These are phyloP conservation scores for Haematococcus lacustris DNA, from an alignment of 139 green algal species.

Conservation along the genomic window DNA sequence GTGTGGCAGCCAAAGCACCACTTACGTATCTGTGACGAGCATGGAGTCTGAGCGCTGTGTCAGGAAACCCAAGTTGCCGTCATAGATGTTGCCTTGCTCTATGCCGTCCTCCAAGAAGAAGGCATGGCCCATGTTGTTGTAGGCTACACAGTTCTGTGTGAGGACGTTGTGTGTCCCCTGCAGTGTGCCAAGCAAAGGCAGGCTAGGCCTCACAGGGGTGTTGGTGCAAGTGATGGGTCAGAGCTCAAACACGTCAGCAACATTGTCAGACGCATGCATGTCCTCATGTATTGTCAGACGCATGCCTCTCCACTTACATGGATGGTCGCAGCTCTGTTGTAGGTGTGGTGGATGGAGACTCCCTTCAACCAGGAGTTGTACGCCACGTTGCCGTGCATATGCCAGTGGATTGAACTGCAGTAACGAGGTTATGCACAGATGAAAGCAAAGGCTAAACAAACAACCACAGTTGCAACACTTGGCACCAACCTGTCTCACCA, in stretches of 20 bases:
- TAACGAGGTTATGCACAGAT: too few relatives aligned
- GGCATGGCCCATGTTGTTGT: slow-evolving; percentile 40
- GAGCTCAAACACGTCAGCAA: too few relatives aligned
- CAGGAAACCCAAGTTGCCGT: slow-evolving; percentile 54
- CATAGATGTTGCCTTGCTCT: slow-evolving; percentile 41
- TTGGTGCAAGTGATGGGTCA: too few relatives aligned
- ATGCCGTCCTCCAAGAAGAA: slow-evolving; percentile 59
- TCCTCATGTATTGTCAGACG: too few relatives aligned
- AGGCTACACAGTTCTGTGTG: slow-evolving; percentile 49
- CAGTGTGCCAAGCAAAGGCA: too few relatives aligned
- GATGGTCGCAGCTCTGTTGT: slow-evolving; percentile 58
- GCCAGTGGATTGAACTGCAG: slow-evolving; percentile 73
- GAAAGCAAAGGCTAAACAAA: too few relatives aligned
- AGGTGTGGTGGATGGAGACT: slow-evolving; percentile 54
- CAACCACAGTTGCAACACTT: too few relatives aligned
- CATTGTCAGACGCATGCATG: too few relatives aligned
- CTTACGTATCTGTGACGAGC: slow-evolving; percentile 70
- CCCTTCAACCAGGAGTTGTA: slow-evolving; percentile 35
- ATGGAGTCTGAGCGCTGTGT: slow-evolving; percentile 40
- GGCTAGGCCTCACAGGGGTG: slow-evolving; percentile 41
- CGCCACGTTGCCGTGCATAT: slow-evolving; percentile 48
- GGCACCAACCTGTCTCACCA: too few relatives aligned
- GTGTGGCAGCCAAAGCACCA: too few relatives aligned
- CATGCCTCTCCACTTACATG: too few relatives aligned
- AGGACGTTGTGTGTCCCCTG: slow-evolving; percentile 55